These are phyloP conservation scores for Microthyrium microscopicum DNA, from an alignment of 2,329 filamentous ascomycete species.

Conservation along the genomic window DNA sequence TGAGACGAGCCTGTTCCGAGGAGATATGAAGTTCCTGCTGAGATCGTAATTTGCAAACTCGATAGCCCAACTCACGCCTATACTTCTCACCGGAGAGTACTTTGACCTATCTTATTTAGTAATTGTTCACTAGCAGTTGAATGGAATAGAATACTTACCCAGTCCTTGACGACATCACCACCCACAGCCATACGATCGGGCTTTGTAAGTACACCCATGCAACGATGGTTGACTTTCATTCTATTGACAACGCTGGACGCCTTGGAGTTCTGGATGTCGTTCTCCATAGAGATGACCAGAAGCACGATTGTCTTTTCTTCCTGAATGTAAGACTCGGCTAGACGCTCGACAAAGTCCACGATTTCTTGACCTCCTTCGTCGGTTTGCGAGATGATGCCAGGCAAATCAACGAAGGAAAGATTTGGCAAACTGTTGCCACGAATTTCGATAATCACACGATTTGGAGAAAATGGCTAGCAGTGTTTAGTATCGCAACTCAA, in stretches of 20 bases:
- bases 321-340: slow-evolving; percentile 54
- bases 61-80: no score
- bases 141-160: no score
- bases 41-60: no score
- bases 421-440: slow-evolving; percentile 53
- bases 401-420: slow-evolving; percentile 71
- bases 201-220: slow-evolving; percentile 68
- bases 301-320: slow-evolving; percentile 58
- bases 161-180: no score
- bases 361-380: slow-evolving; percentile 43
- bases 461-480: slow-evolving; percentile 53
- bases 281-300: slow-evolving; percentile 61
- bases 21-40: no score
- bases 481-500: background rate
- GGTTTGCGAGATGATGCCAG: slow-evolving; percentile 30
- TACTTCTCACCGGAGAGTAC: no score
- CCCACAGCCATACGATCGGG: slow-evolving; percentile 63
- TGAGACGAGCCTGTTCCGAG: slow-evolving; percentile 29
- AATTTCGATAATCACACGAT: slow-evolving; percentile 63
- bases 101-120: slow-evolving; percentile 53
- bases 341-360: slow-evolving; percentile 52
- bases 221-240: no score
- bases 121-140: slow-evolving; percentile 48
- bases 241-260: slow-evolving; percentile 47
- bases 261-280: slow-evolving; percentile 58